Evolutionary conservation across 805 yeast species (phyloP).

Genomic region (Ogataea philodendri): DNA sequence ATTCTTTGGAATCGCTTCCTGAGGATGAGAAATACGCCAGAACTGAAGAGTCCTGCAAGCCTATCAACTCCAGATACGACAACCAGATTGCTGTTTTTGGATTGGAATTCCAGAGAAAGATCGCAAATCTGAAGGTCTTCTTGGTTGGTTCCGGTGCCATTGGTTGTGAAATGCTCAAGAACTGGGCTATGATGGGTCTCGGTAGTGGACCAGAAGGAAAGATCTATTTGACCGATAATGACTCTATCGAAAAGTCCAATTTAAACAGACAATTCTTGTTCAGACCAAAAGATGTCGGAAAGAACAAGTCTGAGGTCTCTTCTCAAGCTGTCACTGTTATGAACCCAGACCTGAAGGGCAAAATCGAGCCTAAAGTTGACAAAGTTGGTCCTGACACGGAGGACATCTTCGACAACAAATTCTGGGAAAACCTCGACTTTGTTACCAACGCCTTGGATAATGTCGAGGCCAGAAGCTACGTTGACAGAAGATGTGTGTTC

Average conservation of each 20-base stretch:
- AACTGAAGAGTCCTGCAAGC: slow-evolving; percentile 68
- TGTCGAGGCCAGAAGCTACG: slow-evolving; percentile 96
- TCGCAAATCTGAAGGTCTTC: slow-evolving; percentile 79
- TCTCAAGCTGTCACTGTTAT: slow-evolving; percentile 77
- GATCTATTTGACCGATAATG: slow-evolving; percentile 86
- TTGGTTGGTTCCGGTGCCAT: slow-evolving; percentile 98
- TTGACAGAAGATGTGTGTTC: slow-evolving; percentile 94
- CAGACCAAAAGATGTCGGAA: slow-evolving; percentile 92
- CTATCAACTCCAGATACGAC: slow-evolving; percentile 83
- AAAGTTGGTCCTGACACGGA: slow-evolving; percentile 96
- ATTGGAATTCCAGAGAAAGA: slow-evolving; percentile 62
- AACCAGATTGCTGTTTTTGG: slow-evolving; percentile 96
- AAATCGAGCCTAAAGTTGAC: slow-evolving; percentile 73
- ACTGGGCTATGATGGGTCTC: slow-evolving; percentile 96
- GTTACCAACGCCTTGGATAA: slow-evolving; percentile 97
- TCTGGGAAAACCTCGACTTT: slow-evolving; percentile 82
- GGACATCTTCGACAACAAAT: slow-evolving; percentile 73
- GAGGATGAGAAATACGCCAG: slow-evolving; percentile 53
- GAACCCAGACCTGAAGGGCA: slow-evolving; percentile 81
- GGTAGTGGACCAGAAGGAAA: slow-evolving; percentile 90
- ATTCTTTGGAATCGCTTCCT: slow-evolving; percentile 90
- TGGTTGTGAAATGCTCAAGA: slow-evolving; percentile 97
- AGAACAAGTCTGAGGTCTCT: slow-evolving; percentile 86
- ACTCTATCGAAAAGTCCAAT: slow-evolving; percentile 92
- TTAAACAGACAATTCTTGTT: slow-evolving; percentile 95